These are phyloP conservation scores for Leishmania major DNA, from an alignment of 208 protist genomes.

Conservation along the genomic window DNA sequence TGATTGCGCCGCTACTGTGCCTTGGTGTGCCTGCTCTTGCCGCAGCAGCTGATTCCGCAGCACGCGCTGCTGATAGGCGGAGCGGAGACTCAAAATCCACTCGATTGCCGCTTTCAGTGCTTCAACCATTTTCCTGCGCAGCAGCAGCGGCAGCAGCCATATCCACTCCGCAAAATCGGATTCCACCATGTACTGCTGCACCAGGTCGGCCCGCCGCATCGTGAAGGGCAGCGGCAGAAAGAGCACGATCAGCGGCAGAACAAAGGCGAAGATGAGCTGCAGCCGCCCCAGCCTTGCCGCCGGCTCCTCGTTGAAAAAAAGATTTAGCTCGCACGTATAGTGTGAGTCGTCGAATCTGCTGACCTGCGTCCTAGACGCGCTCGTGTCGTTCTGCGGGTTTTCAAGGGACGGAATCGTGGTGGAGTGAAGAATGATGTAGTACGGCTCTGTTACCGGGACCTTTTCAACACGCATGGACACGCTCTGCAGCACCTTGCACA, in stretches of 20 bases:
- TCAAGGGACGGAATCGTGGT: background rate
- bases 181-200: slow-evolving; percentile 52
- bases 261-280: slow-evolving; percentile 53
- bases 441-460: slow-evolving; percentile 18
- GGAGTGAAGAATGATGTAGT: slow-evolving; percentile 47
- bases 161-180: slow-evolving; percentile 60
- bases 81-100: slow-evolving; percentile 17
- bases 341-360: slow-evolving; percentile 3
- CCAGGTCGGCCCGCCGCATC: slow-evolving; percentile 42
- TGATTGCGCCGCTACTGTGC: background rate
- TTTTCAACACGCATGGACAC: slow-evolving; percentile 51
- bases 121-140: slow-evolving; percentile 35
- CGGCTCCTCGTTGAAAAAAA: slow-evolving; percentile 43
- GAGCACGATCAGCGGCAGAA: slow-evolving; percentile 56
- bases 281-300: slow-evolving; percentile 14
- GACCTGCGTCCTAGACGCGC: background rate
- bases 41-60: slow-evolving; percentile 20
- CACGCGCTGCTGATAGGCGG: slow-evolving; percentile 20
- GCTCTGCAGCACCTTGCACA: slow-evolving; percentile 64
- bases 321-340: slow-evolving; percentile 39
- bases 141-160: slow-evolving; percentile 43
- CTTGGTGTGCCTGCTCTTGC: slow-evolving; percentile 20
- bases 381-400: too few relatives aligned
- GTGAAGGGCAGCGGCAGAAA: slow-evolving; percentile 55
- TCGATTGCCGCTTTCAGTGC: slow-evolving; percentile 11